A percentile compares a stretch with the other conserved stretches of the same genome.
Evolutionary conservation across 331 rosid genomes (phyloP).

Genomic region (Rhamnella rubrinervis): DNA sequence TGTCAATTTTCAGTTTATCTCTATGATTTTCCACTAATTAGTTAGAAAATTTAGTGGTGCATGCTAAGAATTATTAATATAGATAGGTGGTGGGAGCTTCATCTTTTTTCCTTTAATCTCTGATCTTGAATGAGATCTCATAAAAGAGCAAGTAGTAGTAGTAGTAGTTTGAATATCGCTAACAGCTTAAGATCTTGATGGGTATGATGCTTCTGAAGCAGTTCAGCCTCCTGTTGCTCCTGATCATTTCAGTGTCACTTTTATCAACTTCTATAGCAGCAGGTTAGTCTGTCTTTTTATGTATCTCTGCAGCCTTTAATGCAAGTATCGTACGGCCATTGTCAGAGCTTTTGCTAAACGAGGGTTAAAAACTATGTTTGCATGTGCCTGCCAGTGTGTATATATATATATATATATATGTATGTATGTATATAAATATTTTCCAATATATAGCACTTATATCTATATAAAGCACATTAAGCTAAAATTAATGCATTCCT

Average conservation of each 20-base stretch:
- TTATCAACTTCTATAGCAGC: conserved; percentile 56
- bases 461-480: too few species aligned
- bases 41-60: not conserved
- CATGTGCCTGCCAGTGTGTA: not conserved
- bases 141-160: too few species aligned
- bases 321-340: conserved; percentile 11
- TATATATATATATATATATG: not conserved
- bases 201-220: conserved; percentile 49
- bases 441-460: too few species aligned
- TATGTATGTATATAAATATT: too few species aligned
- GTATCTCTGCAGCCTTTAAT: conserved; percentile 39
- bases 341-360: conserved; percentile 35
- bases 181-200: conserved; percentile 18
- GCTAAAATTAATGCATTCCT: not conserved
- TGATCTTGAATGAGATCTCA: too few species aligned
- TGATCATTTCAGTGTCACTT: conserved; percentile 55
- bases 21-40: conserved; percentile 24
- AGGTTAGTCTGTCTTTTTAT: conserved; percentile 44
- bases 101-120: too few species aligned
- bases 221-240: conserved; percentile 51
- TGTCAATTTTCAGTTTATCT: conserved; percentile 40
- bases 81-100: conserved; percentile 32
- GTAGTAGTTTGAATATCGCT: not conserved
- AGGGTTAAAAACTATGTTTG: not conserved
- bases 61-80: conserved; percentile 20